phyloP scores from a whole-genome alignment of 768 basidiomycete species.

The Strobilomyces echinocephalus region DNA sequence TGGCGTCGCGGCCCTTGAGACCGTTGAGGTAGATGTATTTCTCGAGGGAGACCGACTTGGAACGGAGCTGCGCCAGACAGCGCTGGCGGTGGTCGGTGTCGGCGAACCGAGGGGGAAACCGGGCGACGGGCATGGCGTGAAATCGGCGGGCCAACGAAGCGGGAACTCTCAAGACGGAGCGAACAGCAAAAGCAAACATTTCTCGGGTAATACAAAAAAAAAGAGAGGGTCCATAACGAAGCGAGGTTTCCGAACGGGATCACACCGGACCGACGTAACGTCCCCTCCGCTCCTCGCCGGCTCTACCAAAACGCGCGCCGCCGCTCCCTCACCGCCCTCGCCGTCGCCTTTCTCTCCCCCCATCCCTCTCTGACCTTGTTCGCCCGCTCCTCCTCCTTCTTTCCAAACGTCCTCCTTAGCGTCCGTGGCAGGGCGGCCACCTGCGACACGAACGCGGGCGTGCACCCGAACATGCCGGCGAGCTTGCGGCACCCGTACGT shows the following conservation, averaged over 20 bases:
- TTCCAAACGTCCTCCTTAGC: constrained; percentile 40
- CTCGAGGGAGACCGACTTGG: constrained; percentile 53
- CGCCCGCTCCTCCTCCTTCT: constrained; percentile 44
- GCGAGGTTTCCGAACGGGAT: not conserved
- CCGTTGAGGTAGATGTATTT: constrained; percentile 69
- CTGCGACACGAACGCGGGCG: constrained; percentile 58
- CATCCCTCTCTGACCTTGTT: constrained; percentile 49
- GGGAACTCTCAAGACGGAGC: not conserved
- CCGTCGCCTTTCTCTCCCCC: constrained; percentile 64
- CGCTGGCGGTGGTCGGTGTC: constrained; percentile 52
- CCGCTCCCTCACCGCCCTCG: constrained; percentile 60
- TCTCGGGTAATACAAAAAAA: not conserved
- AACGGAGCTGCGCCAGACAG: constrained; percentile 53
- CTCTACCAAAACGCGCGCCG: constrained; percentile 68
- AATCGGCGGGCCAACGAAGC: constrained; percentile 2
- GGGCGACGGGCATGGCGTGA: constrained; percentile 27
- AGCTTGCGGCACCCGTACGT: constrained; percentile 59
- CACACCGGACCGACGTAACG: not conserved
- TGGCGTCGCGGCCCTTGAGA: constrained; percentile 57
- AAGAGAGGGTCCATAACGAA: not conserved
- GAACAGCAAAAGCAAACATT: not conserved
- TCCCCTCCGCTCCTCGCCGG: not conserved
- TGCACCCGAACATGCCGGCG: constrained; percentile 75
- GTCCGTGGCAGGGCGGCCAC: constrained; percentile 59
- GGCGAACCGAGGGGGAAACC: constrained; percentile 48